Conservation (phyloP, 1,284 basidiomycete genomes). For the Ceratobasidium papillatum region DNA sequence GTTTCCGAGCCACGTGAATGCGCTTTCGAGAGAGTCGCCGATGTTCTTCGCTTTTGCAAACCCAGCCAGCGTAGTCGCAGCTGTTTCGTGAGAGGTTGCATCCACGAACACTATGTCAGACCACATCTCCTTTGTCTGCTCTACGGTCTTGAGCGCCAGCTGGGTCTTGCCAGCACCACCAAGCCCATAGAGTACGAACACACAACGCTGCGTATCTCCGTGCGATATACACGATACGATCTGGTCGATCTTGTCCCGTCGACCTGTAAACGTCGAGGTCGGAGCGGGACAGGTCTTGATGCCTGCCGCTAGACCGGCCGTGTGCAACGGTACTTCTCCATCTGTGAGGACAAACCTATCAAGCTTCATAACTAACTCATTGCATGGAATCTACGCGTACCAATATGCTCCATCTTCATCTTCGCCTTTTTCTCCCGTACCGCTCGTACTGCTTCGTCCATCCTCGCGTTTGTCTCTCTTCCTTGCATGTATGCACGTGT, state of each 20-base stretch:
- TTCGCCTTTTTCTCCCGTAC: neutral
- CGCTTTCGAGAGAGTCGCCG: neutral
- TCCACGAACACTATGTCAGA: slow-evolving; percentile 20
- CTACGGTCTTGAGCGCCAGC: neutral
- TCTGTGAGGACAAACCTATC: no score
- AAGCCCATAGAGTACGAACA: no score
- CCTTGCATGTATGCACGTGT: neutral
- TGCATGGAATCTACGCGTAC: no score
- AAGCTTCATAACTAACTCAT: no score
- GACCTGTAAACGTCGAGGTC: no score
- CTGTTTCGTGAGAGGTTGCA: slow-evolving; percentile 14
- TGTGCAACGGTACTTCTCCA: no score
- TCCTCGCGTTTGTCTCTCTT: neutral
- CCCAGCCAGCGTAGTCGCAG: neutral
- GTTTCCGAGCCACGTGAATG: neutral
- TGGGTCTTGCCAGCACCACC: no score
- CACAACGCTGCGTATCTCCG: no score
- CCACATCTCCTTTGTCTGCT: neutral
- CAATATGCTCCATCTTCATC: no score
- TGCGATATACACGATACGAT: neutral
- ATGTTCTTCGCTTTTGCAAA: slow-evolving; percentile 2
- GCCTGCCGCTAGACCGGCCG: no score
- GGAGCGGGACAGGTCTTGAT: no score
- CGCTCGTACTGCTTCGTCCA: neutral
- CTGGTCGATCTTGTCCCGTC: neutral